phyloP scores from a whole-genome alignment of 1,284 basidiomycete species.

The Pseudozyma flocculosa region DNA sequence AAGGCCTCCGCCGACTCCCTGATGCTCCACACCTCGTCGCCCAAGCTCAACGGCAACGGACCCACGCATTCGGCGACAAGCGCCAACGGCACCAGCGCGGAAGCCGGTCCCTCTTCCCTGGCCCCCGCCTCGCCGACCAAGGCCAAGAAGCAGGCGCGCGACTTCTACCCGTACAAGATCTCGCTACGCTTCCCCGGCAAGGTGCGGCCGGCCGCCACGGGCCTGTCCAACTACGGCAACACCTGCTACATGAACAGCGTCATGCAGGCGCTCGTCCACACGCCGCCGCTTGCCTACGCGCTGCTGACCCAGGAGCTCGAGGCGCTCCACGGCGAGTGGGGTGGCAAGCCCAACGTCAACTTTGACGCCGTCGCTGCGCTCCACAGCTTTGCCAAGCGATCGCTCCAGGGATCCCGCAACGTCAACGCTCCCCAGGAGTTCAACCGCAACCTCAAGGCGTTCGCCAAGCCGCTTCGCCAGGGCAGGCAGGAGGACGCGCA shows the following conservation, averaged over 20 bases:
- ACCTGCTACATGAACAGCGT: constrained; percentile 97
- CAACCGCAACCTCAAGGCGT: constrained; percentile 62
- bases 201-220: constrained; percentile 56
- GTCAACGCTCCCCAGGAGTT: constrained; percentile 40
- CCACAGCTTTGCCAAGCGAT: constrained; percentile 68
- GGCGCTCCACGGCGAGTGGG: constrained; percentile 59
- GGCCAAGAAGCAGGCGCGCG: constrained; percentile 14
- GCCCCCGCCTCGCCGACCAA: constrained; percentile 6
- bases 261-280: constrained; percentile 90
- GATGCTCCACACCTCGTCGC: constrained; percentile 23
- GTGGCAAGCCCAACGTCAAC: constrained; percentile 29
- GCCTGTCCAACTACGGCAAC: constrained; percentile 88
- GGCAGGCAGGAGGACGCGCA: constrained; percentile 98
- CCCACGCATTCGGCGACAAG: not conserved
- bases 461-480: constrained; percentile 84
- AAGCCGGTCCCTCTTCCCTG: constrained; percentile 2
- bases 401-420: constrained; percentile 19
- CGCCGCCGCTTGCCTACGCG: constrained; percentile 78
- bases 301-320: constrained; percentile 64
- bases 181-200: constrained; percentile 35
- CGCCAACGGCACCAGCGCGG: not conserved
- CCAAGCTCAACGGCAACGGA: constrained; percentile 12
- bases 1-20: constrained; percentile 1
- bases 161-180: constrained; percentile 36
- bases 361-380: constrained; percentile 48